A percentile compares a stretch with the other conserved stretches of the same genome.
These are phyloP conservation scores for Eucalyptus sp. DNA, from an alignment of 345 rosid genomes.

Conservation along the genomic window DNA sequence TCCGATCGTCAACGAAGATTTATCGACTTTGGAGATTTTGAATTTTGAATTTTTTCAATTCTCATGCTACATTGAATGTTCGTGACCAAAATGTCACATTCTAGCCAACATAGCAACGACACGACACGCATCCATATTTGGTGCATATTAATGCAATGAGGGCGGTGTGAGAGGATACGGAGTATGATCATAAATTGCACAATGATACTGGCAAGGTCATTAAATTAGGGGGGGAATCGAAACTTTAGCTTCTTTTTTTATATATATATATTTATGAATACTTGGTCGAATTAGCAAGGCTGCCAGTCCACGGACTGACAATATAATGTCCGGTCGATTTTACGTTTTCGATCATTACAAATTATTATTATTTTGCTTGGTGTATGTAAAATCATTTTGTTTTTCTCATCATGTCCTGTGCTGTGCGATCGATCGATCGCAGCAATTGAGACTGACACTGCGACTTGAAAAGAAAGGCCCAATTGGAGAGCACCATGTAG, in stretches of 20 bases:
- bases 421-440: not conserved
- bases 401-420: not conserved
- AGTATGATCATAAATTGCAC: not conserved
- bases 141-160: not conserved
- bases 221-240: not conserved
- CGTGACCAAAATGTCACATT: not conserved
- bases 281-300: not conserved
- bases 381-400: not conserved
- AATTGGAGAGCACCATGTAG: not conserved
- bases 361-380: not conserved
- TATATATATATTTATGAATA: not conserved
- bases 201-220: not conserved
- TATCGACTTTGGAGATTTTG: not conserved
- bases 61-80: not conserved
- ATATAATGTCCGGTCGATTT: not conserved
- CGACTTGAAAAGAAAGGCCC: not conserved
- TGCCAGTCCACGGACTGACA: not conserved
- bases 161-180: not conserved
- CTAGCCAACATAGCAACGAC: not conserved
- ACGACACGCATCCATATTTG: not conserved
- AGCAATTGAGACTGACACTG: not conserved
- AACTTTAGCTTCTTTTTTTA: not conserved
- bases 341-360: not conserved
- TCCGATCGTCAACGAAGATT: not conserved
- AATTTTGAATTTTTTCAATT: not conserved